Percentiles rank a stretch among this genome's conserved stretches.
Evolutionary conservation across 192 early-diverging fungal genomes (phyloP).

Genomic region (Rhizophagus prolifer): DNA sequence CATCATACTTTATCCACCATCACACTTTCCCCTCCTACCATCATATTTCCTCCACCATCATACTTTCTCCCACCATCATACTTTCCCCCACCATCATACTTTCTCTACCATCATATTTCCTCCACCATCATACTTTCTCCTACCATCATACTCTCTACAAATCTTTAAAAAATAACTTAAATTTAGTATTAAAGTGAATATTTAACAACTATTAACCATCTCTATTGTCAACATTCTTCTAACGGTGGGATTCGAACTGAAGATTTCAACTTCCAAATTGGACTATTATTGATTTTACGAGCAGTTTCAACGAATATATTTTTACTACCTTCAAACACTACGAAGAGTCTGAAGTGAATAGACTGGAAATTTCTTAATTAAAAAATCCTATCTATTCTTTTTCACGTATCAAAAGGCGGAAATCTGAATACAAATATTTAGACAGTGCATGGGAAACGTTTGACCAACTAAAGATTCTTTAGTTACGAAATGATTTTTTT

Average conservation of each 20-base stretch:
- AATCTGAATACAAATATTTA: conserved; percentile 84
- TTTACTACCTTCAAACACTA: conserved; percentile 60
- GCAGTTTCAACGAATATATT: conserved; percentile 82
- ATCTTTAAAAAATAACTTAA: conserved; percentile 12
- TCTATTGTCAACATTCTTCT: conserved; percentile 93
- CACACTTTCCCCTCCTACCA: too few relatives aligned
- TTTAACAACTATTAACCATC: conserved; percentile 52
- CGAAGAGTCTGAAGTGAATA: conserved; percentile 83
- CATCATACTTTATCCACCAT: too few relatives aligned
- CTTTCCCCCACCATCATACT: too few relatives aligned
- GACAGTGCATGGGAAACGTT: conserved; percentile 91
- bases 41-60: too few relatives aligned
- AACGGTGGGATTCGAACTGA: conserved; percentile 72
- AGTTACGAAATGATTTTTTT: conserved; percentile 87
- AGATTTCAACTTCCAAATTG: conserved; percentile 88
- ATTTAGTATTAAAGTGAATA: background rate
- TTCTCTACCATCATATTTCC: too few relatives aligned
- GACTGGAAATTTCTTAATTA: conserved; percentile 81
- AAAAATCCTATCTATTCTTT: conserved; percentile 66
- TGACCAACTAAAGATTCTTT: conserved; percentile 85
- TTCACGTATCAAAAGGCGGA: conserved; percentile 85
- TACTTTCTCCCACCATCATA: too few relatives aligned
- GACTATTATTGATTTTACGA: conserved; percentile 77
- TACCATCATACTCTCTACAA: conserved; percentile 92
- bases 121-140: too few relatives aligned